Evolutionary conservation across 106 monocot species (phyloP).

Genomic region (Posidonia australis): DNA sequence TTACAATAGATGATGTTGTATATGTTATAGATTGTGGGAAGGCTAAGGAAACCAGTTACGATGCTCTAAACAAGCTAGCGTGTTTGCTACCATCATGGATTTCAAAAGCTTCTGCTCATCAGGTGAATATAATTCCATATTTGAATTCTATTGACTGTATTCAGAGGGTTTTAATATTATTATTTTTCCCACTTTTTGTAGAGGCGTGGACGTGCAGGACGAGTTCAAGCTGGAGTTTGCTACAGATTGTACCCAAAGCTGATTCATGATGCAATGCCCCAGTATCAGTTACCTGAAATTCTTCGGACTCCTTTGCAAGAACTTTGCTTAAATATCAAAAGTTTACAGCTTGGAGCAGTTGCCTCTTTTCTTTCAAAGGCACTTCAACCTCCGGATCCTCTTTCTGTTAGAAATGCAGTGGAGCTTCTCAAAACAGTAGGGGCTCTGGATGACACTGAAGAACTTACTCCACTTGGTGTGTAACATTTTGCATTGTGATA

Average conservation of each 20-base stretch:
- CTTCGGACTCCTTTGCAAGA: conserved; percentile 95
- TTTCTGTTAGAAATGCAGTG: conserved; percentile 88
- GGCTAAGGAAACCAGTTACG: conserved; percentile 98
- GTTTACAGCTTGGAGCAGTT: conserved; percentile 73
- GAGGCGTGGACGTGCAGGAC: conserved; percentile 94
- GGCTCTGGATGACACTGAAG: conserved; percentile 76
- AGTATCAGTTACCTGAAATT: conserved; percentile 96
- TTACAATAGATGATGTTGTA: conserved; percentile 95
- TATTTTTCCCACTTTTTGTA: conserved; percentile 16
- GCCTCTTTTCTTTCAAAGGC: conserved; percentile 73
- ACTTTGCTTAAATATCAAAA: conserved; percentile 90
- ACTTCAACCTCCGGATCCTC: conserved; percentile 85
- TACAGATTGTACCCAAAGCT: conserved; percentile 89
- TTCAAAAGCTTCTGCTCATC: conserved; percentile 96
- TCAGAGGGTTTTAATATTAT: not conserved
- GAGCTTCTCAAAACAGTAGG: conserved; percentile 93
- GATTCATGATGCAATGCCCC: conserved; percentile 79
- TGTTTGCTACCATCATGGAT: conserved; percentile 97
- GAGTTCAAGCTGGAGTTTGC: conserved; percentile 90
- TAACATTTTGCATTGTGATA: not conserved
- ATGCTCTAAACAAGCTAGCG: conserved; percentile 90
- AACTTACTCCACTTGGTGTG: conserved; percentile 82
- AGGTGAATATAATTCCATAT: conserved; percentile 37
- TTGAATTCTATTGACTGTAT: not conserved
- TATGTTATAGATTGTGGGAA: conserved; percentile 96